A percentile compares a stretch with the other conserved stretches of the same genome.
These are phyloP conservation scores for Paramecium caudatum DNA, from an alignment of 73 alveolate genomes.

Conservation along the genomic window DNA sequence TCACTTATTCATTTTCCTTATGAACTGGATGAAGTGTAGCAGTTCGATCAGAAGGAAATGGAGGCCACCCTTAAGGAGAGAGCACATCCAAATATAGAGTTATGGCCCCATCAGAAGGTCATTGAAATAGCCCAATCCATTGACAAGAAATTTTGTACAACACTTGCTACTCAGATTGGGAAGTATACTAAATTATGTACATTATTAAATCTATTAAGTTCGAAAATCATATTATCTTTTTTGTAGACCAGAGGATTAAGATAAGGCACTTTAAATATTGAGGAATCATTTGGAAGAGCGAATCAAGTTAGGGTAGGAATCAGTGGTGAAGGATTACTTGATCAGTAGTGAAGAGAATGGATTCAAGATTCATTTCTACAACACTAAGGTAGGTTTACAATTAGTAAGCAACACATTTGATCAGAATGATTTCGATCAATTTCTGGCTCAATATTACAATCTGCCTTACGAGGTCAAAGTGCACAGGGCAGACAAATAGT, in stretches of 20 bases:
- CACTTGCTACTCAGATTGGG: background rate
- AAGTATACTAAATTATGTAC: background rate
- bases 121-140: background rate
- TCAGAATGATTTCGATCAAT: slow-evolving; percentile 26
- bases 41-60: background rate
- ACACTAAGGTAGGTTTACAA: background rate
- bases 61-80: background rate
- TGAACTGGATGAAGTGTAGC: slow-evolving; percentile 19
- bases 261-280: background rate
- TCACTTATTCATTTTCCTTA: slow-evolving; percentile 3
- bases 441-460: slow-evolving; percentile 29
- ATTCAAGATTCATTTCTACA: background rate
- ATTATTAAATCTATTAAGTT: background rate
- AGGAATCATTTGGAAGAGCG: background rate
- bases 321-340: background rate
- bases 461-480: slow-evolving; percentile 34
- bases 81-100: background rate
- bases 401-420: background rate
- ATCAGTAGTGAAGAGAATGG: slow-evolving; percentile 6
- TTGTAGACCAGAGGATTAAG: slow-evolving; percentile 6
- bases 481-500: background rate
- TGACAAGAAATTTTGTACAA: background rate
- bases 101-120: background rate
- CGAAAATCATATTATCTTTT: background rate
- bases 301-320: background rate